Base-by-base conservation (phyloP, 345 rosid species). In the Pugionium cornutum region DNA sequence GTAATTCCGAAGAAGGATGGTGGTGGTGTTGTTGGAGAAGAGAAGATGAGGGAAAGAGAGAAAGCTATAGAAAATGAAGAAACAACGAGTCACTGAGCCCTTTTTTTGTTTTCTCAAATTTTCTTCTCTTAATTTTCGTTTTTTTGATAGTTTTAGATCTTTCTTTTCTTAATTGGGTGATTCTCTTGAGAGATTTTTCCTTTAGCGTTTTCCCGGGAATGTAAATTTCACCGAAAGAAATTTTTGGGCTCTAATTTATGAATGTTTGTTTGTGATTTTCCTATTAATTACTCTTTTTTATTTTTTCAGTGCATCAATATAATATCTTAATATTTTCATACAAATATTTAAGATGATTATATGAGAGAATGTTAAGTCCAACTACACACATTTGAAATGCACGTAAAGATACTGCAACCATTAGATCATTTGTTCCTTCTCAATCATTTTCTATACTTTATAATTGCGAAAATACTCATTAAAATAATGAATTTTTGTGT, bases 211-310 rank as follows among this genome's bases (percentile, higher is more conserved):
- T 67, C 63, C 51, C 76, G 60, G 70, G 75, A 82, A 64, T 76
- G 86, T 86, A 77, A 80, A 68, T 76, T 76, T 59, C 65, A 61
- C 52, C 52, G 58, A 32, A 50, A 51, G 26, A 34, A 64, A 42
- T 11, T 62, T 72, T 72, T 64, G 44, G 28, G 53, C 1, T 54
- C 43, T 53, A 43, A 40, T 50, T 31, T 40, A 39, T 58, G 37
- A 42, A 49, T 49, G 27, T 50, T 48, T 46, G 18, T 8, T 57
- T 10, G 27, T 4, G 6, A 11, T 11, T 59, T 43, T 48, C 34
- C 7, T 7, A 6, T 18, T 18, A 18, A 18, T 18, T 18, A 18
- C 18, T 18, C 18, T 0, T 18, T 18, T 18, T 18, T 18, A 18
- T 18, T 18, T 18, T 18, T 18, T 18, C 18, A 18, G 0, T 18